Evolutionary conservation across 75 land plant genomes (phyloP).

Genomic region (Ceratopteris richardii): DNA sequence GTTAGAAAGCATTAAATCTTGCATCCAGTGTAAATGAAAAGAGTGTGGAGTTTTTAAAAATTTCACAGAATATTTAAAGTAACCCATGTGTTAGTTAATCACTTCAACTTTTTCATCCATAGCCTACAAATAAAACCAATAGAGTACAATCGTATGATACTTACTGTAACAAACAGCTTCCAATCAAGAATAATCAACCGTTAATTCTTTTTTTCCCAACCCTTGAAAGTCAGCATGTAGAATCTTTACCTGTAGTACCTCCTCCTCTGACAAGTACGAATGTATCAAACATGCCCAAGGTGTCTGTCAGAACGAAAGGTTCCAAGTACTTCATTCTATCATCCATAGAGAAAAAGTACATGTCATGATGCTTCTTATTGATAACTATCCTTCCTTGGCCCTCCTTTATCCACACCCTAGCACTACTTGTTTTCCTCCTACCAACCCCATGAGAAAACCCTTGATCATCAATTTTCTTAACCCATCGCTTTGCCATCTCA

Average conservation of each 20-base stretch:
- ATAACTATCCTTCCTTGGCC: slow-evolving; percentile 69
- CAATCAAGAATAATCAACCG: too few species aligned
- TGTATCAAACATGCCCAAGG: slow-evolving; percentile 77
- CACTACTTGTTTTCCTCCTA: slow-evolving; percentile 80
- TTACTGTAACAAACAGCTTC: too few species aligned
- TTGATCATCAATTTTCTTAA: slow-evolving; percentile 64
- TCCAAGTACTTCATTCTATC: slow-evolving; percentile 72
- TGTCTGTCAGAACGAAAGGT: slow-evolving; percentile 71
- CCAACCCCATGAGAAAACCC: slow-evolving; percentile 94
- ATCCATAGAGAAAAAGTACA: slow-evolving; percentile 68
- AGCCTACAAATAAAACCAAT: too few species aligned
- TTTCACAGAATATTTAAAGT: too few species aligned
- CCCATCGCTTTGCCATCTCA: slow-evolving; percentile 60
- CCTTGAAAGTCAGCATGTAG: too few species aligned
- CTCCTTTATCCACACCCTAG: slow-evolving; percentile 79
- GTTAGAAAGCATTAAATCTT: too few species aligned
- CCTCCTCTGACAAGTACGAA: slow-evolving; percentile 86
- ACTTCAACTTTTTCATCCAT: too few species aligned
- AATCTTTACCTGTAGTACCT: slow-evolving; percentile 68
- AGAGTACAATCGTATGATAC: too few species aligned
- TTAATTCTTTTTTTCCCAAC: too few species aligned
- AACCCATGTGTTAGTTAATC: too few species aligned
- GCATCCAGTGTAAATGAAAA: too few species aligned
- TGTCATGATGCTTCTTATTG: slow-evolving; percentile 68
- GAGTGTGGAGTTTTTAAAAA: too few species aligned